These are phyloP conservation scores for Rhipidocladum racemiflorum DNA, from an alignment of 176 grass and related monocot species.

Conservation along the genomic window DNA sequence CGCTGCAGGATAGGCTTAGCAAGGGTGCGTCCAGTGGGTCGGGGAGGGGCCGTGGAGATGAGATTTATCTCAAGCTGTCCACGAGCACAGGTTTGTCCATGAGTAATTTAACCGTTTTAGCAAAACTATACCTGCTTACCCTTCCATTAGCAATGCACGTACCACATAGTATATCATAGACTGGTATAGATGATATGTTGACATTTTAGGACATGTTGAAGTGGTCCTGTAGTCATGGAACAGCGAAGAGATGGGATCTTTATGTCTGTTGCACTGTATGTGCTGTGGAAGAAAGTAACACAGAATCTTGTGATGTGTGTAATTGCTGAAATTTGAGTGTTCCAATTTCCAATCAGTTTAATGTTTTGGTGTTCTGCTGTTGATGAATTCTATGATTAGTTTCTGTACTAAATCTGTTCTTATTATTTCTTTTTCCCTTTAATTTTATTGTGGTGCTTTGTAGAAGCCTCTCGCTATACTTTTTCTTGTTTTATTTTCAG, in stretches of 20 bases:
- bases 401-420: neutral
- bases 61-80: conserved; percentile 67
- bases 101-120: neutral
- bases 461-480: conserved; percentile 8
- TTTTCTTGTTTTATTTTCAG: conserved; percentile 45
- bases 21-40: conserved; percentile 56
- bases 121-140: neutral
- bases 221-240: neutral
- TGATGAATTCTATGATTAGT: neutral
- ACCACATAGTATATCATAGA: neutral
- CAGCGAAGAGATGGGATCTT: neutral
- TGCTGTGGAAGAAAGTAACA: neutral
- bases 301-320: neutral
- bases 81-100: conserved; percentile 70
- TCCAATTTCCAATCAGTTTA: neutral
- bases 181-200: neutral
- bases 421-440: conserved; percentile 3
- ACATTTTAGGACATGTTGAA: neutral
- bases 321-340: neutral
- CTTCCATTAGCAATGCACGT: conserved; percentile 4
- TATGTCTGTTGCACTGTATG: neutral
- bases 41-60: conserved; percentile 50
- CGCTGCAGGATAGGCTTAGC: conserved; percentile 84
- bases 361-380: neutral
- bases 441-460: neutral